Conservation (phyloP, 148 eudicot species). For the Pharnaceum exiguum region DNA sequence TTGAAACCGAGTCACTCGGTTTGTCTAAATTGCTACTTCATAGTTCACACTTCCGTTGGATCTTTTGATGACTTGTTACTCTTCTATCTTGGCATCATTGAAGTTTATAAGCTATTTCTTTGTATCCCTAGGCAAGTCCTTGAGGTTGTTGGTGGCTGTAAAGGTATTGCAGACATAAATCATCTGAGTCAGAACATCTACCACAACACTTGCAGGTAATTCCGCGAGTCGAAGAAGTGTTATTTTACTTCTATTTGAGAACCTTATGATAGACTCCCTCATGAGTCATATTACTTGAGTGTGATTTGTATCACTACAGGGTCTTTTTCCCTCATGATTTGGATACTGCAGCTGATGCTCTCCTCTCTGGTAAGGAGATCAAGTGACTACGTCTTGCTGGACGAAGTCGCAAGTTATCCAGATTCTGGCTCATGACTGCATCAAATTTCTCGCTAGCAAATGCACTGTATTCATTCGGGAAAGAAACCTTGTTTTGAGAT, state of each 20-base stretch:
- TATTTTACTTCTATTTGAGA: not conserved
- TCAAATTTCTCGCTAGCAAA: no score
- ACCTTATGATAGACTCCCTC: not conserved
- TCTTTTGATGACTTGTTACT: no score
- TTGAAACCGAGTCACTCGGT: no score
- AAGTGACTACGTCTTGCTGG: no score
- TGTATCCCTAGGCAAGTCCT: conserved; percentile 79
- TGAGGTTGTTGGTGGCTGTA: conserved; percentile 92
- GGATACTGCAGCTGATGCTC: conserved; percentile 89
- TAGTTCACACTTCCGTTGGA: no score
- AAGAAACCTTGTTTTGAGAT: no score
- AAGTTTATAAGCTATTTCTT: not conserved
- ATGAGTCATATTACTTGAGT: no score
- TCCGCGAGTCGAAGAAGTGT: no score
- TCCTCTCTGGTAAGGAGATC: conserved; percentile 45
- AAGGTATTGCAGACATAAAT: conserved; percentile 61
- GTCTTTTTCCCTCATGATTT: conserved; percentile 89
- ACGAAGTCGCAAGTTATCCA: no score
- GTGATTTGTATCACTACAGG: conserved; percentile 37
- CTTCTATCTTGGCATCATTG: not conserved
- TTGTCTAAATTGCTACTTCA: no score
- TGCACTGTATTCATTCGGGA: no score
- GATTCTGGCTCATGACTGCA: no score
- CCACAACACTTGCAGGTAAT: conserved; percentile 96
- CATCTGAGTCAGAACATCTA: conserved; percentile 70